Percentiles rank a stretch among this genome's conserved stretches.
phyloP scores from a whole-genome alignment of 805 yeast genomes.

The Saccharomycopsis sp. region DNA sequence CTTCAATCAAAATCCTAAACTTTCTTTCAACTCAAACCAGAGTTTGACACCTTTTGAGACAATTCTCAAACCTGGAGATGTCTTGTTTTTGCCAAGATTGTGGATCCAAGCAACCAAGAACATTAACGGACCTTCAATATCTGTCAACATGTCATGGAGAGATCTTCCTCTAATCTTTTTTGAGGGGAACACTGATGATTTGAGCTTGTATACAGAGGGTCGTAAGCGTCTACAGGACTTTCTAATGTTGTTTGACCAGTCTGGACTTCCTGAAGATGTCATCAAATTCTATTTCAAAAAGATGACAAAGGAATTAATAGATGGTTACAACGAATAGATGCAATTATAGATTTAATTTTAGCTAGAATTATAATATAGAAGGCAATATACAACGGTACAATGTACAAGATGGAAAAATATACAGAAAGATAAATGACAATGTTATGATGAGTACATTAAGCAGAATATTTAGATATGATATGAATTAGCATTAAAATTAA shows the following conservation, averaged over 20 bases:
- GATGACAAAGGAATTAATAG: constrained; percentile 26
- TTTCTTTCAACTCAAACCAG: constrained; percentile 12
- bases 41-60: constrained; percentile 27
- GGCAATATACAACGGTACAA: no score
- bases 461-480: background rate
- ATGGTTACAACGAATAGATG: no score
- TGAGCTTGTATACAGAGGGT: constrained; percentile 30
- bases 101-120: constrained; percentile 35
- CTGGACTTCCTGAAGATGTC: constrained; percentile 25
- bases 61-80: constrained; percentile 32
- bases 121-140: constrained; percentile 26
- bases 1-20: constrained; percentile 20
- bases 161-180: constrained; percentile 26
- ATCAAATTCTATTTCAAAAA: constrained; percentile 27
- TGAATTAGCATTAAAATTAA: background rate
- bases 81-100: constrained; percentile 31
- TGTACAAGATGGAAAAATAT: background rate
- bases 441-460: background rate
- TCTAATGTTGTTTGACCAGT: constrained; percentile 22
- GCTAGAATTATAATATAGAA: no score
- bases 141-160: constrained; percentile 32
- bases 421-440: no score
- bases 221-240: constrained; percentile 25
- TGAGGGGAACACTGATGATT: constrained; percentile 31
- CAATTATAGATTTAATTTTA: no score